phyloP scores from a whole-genome alignment of 2,329 filamentous ascomycete genomes.

The Penicillium griseofulvum region DNA sequence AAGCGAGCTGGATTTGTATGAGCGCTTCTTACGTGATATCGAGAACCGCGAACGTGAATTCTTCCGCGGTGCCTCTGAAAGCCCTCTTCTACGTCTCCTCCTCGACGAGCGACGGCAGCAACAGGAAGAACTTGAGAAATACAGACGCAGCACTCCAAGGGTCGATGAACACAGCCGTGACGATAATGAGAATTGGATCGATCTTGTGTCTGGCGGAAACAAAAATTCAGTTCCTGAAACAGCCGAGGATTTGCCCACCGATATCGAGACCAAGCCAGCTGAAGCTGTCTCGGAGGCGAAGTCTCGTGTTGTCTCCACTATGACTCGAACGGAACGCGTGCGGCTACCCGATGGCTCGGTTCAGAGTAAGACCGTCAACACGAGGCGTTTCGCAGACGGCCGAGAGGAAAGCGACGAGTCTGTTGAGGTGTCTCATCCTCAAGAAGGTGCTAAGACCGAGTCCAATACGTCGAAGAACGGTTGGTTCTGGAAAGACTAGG shows the following conservation, averaged over 20 bases:
- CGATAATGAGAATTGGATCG: slow-evolving; percentile 29
- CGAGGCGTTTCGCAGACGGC: slow-evolving; percentile 60
- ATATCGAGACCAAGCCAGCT: neutral
- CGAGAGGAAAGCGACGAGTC: slow-evolving; percentile 59
- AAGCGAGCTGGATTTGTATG: slow-evolving; percentile 56
- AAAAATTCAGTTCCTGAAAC: slow-evolving; percentile 25
- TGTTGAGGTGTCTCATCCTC: slow-evolving; percentile 41
- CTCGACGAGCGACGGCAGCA: slow-evolving; percentile 31
- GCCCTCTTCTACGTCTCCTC: slow-evolving; percentile 36
- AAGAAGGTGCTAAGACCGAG: slow-evolving; percentile 10
- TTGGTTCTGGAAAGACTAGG: slow-evolving; percentile 41
- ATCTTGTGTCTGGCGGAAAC: slow-evolving; percentile 26
- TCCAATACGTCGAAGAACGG: slow-evolving; percentile 21
- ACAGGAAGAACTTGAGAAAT: slow-evolving; percentile 21
- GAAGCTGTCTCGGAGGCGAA: slow-evolving; percentile 7
- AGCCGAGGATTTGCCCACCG: neutral
- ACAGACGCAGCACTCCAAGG: slow-evolving; percentile 2
- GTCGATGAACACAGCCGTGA: slow-evolving; percentile 14
- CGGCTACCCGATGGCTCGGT: slow-evolving; percentile 57
- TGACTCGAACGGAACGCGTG: slow-evolving; percentile 57
- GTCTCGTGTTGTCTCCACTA: slow-evolving; percentile 52
- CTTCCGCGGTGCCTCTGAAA: slow-evolving; percentile 28
- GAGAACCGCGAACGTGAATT: slow-evolving; percentile 34
- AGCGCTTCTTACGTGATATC: slow-evolving; percentile 46
- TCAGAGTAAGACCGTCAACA: slow-evolving; percentile 57